Evolutionary conservation across 2,329 filamentous ascomycete genomes (phyloP).

Genomic region (Alternaria incomplexa): DNA sequence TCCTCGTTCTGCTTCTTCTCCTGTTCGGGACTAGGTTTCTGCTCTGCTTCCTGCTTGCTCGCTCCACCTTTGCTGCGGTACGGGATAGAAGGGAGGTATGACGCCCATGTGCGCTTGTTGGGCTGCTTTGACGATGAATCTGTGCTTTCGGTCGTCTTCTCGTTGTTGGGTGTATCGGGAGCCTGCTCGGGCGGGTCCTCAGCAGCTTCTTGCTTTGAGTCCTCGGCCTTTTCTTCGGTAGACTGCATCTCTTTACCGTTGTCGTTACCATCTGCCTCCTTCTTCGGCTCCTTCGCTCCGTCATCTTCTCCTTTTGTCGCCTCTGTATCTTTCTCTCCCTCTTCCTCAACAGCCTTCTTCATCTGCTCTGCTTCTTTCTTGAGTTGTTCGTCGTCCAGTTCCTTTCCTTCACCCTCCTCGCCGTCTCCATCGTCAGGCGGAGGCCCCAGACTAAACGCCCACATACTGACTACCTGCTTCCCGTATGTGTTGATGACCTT

Average conservation of each 20-base stretch:
- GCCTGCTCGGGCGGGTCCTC: conserved; percentile 41
- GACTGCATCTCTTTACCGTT: conserved; percentile 5
- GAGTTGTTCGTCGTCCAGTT: conserved; percentile 34
- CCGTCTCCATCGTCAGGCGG: conserved; percentile 50
- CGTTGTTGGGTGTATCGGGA: conserved; percentile 26
- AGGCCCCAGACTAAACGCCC: conserved; percentile 56
- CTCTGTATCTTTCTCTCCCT: conserved; percentile 9
- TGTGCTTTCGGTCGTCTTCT: conserved; percentile 18
- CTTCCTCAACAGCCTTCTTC: conserved; percentile 26
- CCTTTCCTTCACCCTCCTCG: conserved; percentile 23
- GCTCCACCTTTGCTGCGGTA: conserved; percentile 38
- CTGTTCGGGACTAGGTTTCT: conserved; percentile 33
- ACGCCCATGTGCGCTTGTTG: conserved; percentile 46
- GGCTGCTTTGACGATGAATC: conserved; percentile 18
- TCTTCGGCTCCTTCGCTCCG: not conserved
- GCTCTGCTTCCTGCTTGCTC: conserved; percentile 21
- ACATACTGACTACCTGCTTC: conserved; percentile 58
- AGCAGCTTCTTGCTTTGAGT: conserved; percentile 18
- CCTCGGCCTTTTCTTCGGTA: conserved; percentile 11
- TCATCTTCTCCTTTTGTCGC: conserved; percentile 8
- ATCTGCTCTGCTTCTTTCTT: conserved; percentile 31
- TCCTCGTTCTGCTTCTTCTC: conserved; percentile 44
- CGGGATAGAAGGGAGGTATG: conserved; percentile 49
- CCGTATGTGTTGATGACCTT: conserved; percentile 60
- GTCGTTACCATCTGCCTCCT: conserved; percentile 9